Evolutionary conservation across 2,329 filamentous ascomycete genomes (phyloP).

Genomic region (Helminthosporium solani): DNA sequence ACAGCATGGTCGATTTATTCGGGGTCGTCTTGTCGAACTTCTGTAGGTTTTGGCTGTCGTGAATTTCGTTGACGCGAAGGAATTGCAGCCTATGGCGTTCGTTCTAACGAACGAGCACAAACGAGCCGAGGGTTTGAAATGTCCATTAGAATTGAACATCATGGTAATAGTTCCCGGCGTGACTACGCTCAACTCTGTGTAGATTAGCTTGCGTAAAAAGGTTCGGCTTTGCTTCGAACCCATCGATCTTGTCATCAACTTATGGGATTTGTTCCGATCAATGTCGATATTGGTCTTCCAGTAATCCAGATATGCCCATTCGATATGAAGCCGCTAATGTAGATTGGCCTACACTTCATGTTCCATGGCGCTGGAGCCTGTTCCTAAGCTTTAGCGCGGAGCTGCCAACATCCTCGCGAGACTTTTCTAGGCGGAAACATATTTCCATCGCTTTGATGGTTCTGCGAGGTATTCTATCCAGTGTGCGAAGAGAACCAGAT

Average conservation of each 20-base stretch:
- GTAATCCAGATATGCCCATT: constrained; percentile 3
- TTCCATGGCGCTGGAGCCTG: constrained; percentile 13
- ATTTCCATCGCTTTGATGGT: constrained; percentile 16
- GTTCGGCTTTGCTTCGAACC: constrained; percentile 23
- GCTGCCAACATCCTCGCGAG: constrained; percentile 3
- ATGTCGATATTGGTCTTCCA: background rate
- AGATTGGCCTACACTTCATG: constrained; percentile 18
- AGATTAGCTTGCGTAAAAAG: constrained; percentile 23
- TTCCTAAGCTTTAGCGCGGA: constrained; percentile 11
- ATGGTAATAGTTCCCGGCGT: constrained; percentile 17
- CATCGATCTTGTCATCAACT: constrained; percentile 12
- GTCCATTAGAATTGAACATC: constrained; percentile 10
- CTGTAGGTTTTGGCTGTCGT: constrained; percentile 13
- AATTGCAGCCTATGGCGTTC: constrained; percentile 13
- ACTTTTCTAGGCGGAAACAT: constrained; percentile 13
- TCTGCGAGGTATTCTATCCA: constrained; percentile 14
- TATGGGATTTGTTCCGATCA: constrained; percentile 6
- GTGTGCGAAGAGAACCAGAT: constrained; percentile 18
- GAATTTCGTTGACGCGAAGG: constrained; percentile 16
- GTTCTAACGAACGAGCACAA: constrained; percentile 16
- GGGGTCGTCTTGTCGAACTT: no score
- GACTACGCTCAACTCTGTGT: constrained; percentile 8
- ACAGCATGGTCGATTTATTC: no score
- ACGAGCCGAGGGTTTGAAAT: constrained; percentile 17
- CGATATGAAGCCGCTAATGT: constrained; percentile 20